Evolutionary conservation across 495 filamentous ascomycete species (phyloP).

Genomic region (Clohesyomyces aquaticus): DNA sequence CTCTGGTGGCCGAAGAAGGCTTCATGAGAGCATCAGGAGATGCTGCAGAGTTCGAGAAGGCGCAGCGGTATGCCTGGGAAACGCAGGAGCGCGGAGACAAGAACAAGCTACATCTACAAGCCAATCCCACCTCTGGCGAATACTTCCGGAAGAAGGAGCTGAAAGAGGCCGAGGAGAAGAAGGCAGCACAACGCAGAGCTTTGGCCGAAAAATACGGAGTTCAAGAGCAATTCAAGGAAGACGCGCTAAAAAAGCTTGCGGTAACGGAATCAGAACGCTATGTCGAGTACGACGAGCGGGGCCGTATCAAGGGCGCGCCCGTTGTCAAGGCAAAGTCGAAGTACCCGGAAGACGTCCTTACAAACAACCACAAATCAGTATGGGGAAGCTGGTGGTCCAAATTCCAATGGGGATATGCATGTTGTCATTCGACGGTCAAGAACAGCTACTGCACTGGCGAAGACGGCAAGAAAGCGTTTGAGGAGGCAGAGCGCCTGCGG

Average conservation of each 20-base stretch:
- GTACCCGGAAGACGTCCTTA: conserved; percentile 82
- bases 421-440: conserved; percentile 89
- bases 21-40: conserved; percentile 90
- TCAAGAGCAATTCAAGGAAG: conserved; percentile 65
- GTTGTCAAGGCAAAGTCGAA: conserved; percentile 79
- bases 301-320: conserved; percentile 84
- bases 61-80: conserved; percentile 93
- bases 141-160: conserved; percentile 76
- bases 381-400: conserved; percentile 98
- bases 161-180: conserved; percentile 70
- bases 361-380: conserved; percentile 89
- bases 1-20: conserved; percentile 90
- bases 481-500: conserved; percentile 64
- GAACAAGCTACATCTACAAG: conserved; percentile 83
- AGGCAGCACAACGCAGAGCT: conserved; percentile 66
- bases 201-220: conserved; percentile 86
- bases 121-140: conserved; percentile 93
- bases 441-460: conserved; percentile 98
- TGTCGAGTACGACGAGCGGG: conserved; percentile 91
- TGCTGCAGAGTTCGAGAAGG: conserved; percentile 90
- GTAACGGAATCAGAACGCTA: conserved; percentile 84
- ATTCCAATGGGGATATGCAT: conserved; percentile 97
- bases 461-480: conserved; percentile 73
- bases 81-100: conserved; percentile 78
- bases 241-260: conserved; percentile 63